Evolutionary conservation across 1,284 basidiomycete species (phyloP).

Genomic region (Rugiboletus extremiorientalis): DNA sequence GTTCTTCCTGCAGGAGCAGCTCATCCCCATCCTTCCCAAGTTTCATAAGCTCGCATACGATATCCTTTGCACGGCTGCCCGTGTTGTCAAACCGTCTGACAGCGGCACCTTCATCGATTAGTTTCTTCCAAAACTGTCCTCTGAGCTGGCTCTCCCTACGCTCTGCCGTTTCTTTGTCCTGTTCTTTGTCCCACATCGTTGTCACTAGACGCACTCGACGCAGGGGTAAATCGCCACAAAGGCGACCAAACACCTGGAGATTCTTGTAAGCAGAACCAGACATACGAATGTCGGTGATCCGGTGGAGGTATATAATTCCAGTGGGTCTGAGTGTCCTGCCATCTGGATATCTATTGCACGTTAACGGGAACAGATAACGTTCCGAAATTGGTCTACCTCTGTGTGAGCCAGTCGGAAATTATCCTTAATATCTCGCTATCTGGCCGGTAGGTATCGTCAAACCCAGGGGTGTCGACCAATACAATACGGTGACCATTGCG

Average conservation of each 20-base stretch:
- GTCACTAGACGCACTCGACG: conserved; percentile 42
- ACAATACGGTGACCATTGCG: conserved; percentile 3
- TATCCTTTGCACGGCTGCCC: neutral
- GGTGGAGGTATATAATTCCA: conserved; percentile 50
- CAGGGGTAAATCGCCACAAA: conserved; percentile 15
- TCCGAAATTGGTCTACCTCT: conserved; percentile 14
- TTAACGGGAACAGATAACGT: neutral
- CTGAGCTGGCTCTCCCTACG: conserved; percentile 25
- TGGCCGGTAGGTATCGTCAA: conserved; percentile 24
- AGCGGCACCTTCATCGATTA: conserved; percentile 35
- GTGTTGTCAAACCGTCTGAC: conserved; percentile 12
- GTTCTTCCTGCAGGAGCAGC: conserved; percentile 24
- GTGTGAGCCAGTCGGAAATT: conserved; percentile 27
- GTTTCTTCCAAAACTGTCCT: conserved; percentile 26
- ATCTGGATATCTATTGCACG: conserved; percentile 11
- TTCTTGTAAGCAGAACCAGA: conserved; percentile 44
- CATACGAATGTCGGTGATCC: conserved; percentile 48
- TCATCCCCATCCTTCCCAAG: neutral
- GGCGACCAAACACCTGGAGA: conserved; percentile 43
- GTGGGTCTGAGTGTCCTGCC: conserved; percentile 22
- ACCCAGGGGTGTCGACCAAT: conserved; percentile 30
- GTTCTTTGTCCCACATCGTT: conserved; percentile 30
- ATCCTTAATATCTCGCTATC: conserved; percentile 26
- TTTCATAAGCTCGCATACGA: conserved; percentile 2
- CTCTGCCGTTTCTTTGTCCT: conserved; percentile 8